phyloP scores from a whole-genome alignment of 2,329 filamentous ascomycete genomes.

The Septoria linicola region DNA sequence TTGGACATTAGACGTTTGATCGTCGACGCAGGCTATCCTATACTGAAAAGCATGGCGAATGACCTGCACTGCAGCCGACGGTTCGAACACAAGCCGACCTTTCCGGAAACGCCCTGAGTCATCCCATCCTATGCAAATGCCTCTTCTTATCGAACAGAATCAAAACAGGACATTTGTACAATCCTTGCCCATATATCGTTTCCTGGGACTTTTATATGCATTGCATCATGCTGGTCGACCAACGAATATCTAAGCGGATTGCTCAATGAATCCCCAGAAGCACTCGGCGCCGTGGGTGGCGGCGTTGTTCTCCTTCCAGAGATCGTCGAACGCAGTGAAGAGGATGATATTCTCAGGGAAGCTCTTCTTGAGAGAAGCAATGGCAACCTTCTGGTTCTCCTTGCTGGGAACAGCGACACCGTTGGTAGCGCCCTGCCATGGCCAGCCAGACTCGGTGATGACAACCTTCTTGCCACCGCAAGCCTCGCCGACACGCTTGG shows the following conservation, averaged over 20 bases:
- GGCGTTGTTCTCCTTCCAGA: conserved; percentile 68
- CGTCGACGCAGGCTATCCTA: conserved; percentile 3
- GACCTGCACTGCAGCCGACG: not conserved
- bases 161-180: conserved; percentile 11
- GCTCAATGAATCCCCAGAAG: conserved; percentile 59
- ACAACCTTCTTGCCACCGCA: conserved; percentile 62
- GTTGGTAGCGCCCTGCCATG: conserved; percentile 65
- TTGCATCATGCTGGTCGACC: conserved; percentile 3
- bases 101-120: conserved; percentile 6
- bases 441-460: conserved; percentile 85
- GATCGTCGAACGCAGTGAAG: conserved; percentile 76
- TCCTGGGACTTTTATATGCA: conserved; percentile 12
- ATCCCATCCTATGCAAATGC: conserved; percentile 13
- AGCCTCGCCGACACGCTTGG: conserved; percentile 47
- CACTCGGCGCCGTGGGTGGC: conserved; percentile 69
- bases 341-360: conserved; percentile 65
- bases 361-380: conserved; percentile 61
- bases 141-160: conserved; percentile 2
- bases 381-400: conserved; percentile 65
- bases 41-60: not conserved
- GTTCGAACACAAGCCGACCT: not conserved
- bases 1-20: not conserved
- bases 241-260: conserved; percentile 7
- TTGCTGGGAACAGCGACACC: conserved; percentile 65
- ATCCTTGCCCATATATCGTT: conserved; percentile 6